These are phyloP conservation scores for Suillus plorans DNA, from an alignment of 768 basidiomycete species.

Conservation along the genomic window DNA sequence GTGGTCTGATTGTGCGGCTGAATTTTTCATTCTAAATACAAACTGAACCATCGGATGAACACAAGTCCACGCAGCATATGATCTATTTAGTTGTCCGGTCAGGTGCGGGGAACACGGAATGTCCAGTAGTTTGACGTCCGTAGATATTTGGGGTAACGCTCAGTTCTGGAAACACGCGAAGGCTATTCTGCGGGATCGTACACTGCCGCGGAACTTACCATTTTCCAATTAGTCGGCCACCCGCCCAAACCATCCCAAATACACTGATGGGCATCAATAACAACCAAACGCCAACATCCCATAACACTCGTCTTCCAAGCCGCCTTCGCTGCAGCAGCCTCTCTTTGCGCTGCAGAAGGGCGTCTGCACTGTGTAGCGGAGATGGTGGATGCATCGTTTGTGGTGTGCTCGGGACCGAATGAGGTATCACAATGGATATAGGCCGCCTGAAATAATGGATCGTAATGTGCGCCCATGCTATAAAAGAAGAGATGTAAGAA, in stretches of 20 bases:
- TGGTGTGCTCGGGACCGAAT: conserved; percentile 21
- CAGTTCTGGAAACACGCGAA: neutral
- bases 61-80: neutral
- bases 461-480: conserved; percentile 74
- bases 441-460: conserved; percentile 86
- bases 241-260: conserved; percentile 56
- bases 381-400: conserved; percentile 17
- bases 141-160: neutral
- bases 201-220: conserved; percentile 41
- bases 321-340: conserved; percentile 74
- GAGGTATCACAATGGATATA: conserved; percentile 75
- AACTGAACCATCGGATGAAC: neutral
- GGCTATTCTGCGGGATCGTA: neutral
- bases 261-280: conserved; percentile 61
- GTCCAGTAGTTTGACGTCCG: neutral
- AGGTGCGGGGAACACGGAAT: neutral
- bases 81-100: neutral
- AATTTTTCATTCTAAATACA: neutral
- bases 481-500: neutral
- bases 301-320: conserved; percentile 67
- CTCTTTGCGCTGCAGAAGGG: conserved; percentile 86
- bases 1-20: neutral
- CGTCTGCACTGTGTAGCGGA: conserved; percentile 46
- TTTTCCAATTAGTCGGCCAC: conserved; percentile 47
- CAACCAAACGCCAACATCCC: conserved; percentile 86